phyloP scores from a whole-genome alignment of 1,284 basidiomycete species.

The Xerocomus nothofagi region DNA sequence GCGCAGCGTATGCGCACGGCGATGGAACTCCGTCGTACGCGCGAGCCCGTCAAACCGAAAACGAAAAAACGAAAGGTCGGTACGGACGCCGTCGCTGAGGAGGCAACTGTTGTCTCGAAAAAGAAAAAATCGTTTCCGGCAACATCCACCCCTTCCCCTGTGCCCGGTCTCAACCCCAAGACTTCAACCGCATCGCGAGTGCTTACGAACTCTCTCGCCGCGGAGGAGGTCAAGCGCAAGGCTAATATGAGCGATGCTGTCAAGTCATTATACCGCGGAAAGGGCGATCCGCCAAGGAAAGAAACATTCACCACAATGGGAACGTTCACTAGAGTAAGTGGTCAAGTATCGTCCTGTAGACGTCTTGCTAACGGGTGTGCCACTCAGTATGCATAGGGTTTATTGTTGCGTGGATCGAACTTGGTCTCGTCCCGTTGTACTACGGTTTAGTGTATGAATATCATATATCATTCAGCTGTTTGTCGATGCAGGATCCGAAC shows the following conservation, averaged over 20 bases:
- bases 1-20: conserved; percentile 51
- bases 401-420: background rate
- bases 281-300: conserved; percentile 53
- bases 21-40: conserved; percentile 55
- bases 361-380: conserved; percentile 1
- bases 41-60: conserved; percentile 55
- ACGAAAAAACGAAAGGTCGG: conserved; percentile 67
- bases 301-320: conserved; percentile 84
- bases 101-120: conserved; percentile 28
- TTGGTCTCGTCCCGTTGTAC: conserved; percentile 2
- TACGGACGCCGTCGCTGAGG: conserved; percentile 36
- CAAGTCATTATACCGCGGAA: conserved; percentile 63
- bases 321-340: conserved; percentile 76
- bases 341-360: background rate
- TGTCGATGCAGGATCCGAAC: background rate
- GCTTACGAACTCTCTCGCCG: conserved; percentile 61
- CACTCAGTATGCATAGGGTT: conserved; percentile 22
- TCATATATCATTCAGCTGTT: background rate
- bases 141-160: conserved; percentile 23
- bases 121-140: conserved; percentile 45
- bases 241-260: conserved; percentile 74
- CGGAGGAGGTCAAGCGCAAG: conserved; percentile 75
- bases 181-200: conserved; percentile 60
- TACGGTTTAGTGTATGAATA: conserved; percentile 13
- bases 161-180: conserved; percentile 48